Percentiles rank a stretch among this genome's conserved stretches.
Conservation (phyloP, 305 asterid genomes). For the Fraxinus paxiana region DNA sequence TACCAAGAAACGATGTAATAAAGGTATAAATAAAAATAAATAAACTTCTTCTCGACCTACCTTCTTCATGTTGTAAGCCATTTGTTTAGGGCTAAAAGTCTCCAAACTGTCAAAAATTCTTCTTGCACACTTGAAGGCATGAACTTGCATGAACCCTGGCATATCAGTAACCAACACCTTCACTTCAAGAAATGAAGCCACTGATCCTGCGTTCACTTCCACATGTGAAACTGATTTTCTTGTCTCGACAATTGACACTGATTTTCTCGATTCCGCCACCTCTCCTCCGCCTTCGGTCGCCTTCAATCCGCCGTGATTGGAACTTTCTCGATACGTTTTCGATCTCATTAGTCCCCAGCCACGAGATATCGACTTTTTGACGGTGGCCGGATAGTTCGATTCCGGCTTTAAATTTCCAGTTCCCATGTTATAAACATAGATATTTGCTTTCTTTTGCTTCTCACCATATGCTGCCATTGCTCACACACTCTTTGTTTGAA, state of each 20-base stretch:
- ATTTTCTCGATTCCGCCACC: slow-evolving; percentile 28
- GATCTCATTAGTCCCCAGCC: slow-evolving; percentile 55
- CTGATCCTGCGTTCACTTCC: slow-evolving; percentile 42
- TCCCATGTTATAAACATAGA: slow-evolving; percentile 46
- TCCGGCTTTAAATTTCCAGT: slow-evolving; percentile 19
- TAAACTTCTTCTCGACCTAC: slow-evolving; percentile 20
- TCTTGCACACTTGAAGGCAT: slow-evolving; percentile 64
- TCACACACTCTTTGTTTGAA: background rate
- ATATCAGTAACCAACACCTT: slow-evolving; percentile 60
- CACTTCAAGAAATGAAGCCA: slow-evolving; percentile 47
- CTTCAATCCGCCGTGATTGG: slow-evolving; percentile 10
- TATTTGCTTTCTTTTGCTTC: slow-evolving; percentile 39
- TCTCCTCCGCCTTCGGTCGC: background rate
- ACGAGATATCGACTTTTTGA: slow-evolving; percentile 23
- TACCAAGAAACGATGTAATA: background rate
- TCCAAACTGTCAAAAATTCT: slow-evolving; percentile 48
- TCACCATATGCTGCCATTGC: slow-evolving; percentile 27
- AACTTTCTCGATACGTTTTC: slow-evolving; percentile 43
- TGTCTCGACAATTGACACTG: slow-evolving; percentile 20
- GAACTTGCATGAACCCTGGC: slow-evolving; percentile 74
- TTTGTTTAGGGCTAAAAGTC: slow-evolving; percentile 52
- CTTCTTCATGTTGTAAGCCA: slow-evolving; percentile 68
- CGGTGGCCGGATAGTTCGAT: slow-evolving; percentile 11
- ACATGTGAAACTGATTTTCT: slow-evolving; percentile 42
- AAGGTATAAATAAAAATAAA: background rate